Evolutionary conservation across 345 rosid species (phyloP).

Genomic region (Eucalyptus rudis): DNA sequence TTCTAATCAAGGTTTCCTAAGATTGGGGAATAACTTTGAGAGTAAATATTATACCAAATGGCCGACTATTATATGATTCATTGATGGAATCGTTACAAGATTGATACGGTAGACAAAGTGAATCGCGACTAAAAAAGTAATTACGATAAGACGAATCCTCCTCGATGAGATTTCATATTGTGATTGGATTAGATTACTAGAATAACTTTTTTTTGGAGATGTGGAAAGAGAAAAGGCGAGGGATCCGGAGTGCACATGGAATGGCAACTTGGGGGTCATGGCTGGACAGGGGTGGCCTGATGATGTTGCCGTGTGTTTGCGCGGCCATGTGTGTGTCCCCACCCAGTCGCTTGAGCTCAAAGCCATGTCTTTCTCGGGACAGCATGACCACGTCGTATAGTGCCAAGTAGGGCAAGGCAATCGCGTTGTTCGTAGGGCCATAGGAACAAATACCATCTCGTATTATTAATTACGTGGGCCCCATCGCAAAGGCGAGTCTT

Average conservation of each 20-base stretch:
- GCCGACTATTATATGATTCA: not conserved
- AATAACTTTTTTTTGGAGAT: not conserved
- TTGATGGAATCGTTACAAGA: not conserved
- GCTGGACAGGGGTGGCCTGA: not conserved
- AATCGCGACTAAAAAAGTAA: not conserved
- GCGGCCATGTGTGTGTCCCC: not conserved
- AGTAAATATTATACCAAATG: not conserved
- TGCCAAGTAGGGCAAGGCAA: not conserved
- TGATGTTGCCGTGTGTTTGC: not conserved
- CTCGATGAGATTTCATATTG: not conserved
- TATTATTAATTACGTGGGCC: not conserved
- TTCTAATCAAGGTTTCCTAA: not conserved
- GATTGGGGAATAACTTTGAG: not conserved
- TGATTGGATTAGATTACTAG: not conserved
- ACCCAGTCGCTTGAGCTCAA: not conserved
- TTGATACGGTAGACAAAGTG: not conserved
- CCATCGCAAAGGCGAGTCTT: not conserved
- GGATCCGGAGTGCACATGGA: not conserved
- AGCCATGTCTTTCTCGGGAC: not conserved
- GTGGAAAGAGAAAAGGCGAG: not conserved
- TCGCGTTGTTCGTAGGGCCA: not conserved
- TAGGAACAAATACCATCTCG: not conserved
- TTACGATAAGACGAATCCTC: not conserved
- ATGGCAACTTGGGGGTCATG: not conserved
- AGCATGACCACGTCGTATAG: not conserved